These are phyloP conservation scores for Ogataea parapolymorpha DNA, from an alignment of 805 yeast species.

Conservation along the genomic window DNA sequence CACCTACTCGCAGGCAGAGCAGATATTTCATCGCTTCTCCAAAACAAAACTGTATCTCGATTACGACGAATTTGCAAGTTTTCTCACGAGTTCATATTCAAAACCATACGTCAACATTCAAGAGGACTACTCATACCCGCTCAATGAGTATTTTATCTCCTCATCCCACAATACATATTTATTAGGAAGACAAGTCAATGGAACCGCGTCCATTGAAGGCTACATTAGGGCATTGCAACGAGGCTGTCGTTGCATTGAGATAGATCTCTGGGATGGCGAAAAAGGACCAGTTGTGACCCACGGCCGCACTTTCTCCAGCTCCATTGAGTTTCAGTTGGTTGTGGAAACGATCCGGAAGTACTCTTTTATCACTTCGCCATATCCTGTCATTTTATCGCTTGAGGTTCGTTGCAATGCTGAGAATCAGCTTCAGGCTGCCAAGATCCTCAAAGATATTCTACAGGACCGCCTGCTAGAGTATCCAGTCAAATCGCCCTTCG, in stretches of 20 bases:
- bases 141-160: slow-evolving; percentile 84
- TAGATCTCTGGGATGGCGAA: slow-evolving; percentile 87
- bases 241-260: slow-evolving; percentile 93
- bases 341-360: slow-evolving; percentile 71
- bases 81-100: slow-evolving; percentile 32
- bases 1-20: slow-evolving; percentile 26
- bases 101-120: slow-evolving; percentile 21
- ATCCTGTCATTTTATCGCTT: slow-evolving; percentile 80
- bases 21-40: slow-evolving; percentile 39
- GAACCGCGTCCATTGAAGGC: slow-evolving; percentile 84
- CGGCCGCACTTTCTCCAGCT: slow-evolving; percentile 78
- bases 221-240: slow-evolving; percentile 82
- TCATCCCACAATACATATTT: slow-evolving; percentile 95
- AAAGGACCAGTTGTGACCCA: slow-evolving; percentile 85
- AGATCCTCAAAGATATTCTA: slow-evolving; percentile 51
- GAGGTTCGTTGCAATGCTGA: slow-evolving; percentile 75
- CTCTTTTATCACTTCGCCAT: slow-evolving; percentile 84
- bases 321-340: slow-evolving; percentile 68
- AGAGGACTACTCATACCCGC: slow-evolving; percentile 56
- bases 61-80: slow-evolving; percentile 29
- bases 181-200: slow-evolving; percentile 83
- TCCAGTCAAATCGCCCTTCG: slow-evolving; percentile 31
- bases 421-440: slow-evolving; percentile 61
- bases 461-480: slow-evolving; percentile 52
- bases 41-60: slow-evolving; percentile 19